Conservation (phyloP, 768 basidiomycete species). For the Coprinopsis sp. region DNA sequence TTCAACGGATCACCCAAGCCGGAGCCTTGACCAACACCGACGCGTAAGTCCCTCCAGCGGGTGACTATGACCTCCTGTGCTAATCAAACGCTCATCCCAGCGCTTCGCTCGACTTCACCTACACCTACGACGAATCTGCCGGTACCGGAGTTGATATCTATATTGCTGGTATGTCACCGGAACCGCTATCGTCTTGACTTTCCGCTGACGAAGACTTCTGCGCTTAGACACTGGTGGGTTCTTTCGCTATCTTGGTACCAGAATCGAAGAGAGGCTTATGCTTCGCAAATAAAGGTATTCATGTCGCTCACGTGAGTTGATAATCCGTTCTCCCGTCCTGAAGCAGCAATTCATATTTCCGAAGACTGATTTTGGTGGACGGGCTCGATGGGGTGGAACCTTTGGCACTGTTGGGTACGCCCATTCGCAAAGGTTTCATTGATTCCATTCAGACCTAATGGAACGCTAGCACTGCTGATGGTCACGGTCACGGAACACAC, state of each 20-base stretch:
- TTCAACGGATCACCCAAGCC: constrained; percentile 23
- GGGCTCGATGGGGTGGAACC: constrained; percentile 34
- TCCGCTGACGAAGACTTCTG: not conserved
- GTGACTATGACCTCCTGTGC: not conserved
- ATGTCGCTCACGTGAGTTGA: constrained; percentile 18
- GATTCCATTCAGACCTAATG: not conserved
- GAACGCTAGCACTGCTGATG: constrained; percentile 21
- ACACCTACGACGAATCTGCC: constrained; percentile 18
- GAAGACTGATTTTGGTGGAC: constrained; percentile 34
- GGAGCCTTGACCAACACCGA: constrained; percentile 13
- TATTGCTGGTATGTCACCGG: constrained; percentile 27
- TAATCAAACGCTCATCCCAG: not conserved
- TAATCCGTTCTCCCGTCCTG: not conserved
- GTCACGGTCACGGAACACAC: constrained; percentile 38
- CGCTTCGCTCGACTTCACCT: constrained; percentile 16
- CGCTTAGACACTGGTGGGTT: constrained; percentile 19
- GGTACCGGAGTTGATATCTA: constrained; percentile 34
- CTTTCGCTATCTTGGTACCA: too few relatives aligned
- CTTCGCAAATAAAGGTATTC: constrained; percentile 14
- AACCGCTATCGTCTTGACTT: not conserved
- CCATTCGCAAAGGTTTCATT: not conserved
- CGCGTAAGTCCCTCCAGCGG: constrained; percentile 1
- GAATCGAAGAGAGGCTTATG: too few relatives aligned
- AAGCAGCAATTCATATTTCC: not conserved
- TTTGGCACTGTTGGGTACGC: constrained; percentile 23